phyloP scores from a whole-genome alignment of 2,329 filamentous ascomycete species.

The Paramyrothecium roridum region DNA sequence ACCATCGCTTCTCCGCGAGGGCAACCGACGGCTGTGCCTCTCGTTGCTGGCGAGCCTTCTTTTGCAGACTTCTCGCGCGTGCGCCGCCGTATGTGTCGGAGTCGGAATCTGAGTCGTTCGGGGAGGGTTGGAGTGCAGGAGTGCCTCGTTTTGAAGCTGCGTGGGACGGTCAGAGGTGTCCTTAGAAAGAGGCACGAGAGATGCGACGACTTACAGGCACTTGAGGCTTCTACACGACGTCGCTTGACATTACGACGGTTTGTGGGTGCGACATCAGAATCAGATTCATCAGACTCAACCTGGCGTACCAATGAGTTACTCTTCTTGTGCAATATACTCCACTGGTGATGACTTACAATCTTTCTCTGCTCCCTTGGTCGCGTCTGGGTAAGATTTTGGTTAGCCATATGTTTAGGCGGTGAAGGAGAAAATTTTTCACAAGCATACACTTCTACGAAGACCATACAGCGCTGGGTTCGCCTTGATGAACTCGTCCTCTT shows the following conservation, averaged over 20 bases:
- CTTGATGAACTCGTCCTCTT: constrained; percentile 80
- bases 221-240: constrained; percentile 63
- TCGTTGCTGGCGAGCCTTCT: constrained; percentile 74
- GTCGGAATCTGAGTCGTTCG: constrained; percentile 63
- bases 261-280: constrained; percentile 64
- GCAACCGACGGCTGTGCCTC: constrained; percentile 65
- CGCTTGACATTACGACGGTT: constrained; percentile 63
- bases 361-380: constrained; percentile 57
- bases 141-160: constrained; percentile 60
- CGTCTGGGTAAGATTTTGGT: constrained; percentile 35
- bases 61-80: constrained; percentile 64
- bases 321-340: not conserved
- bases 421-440: constrained; percentile 16
- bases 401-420: constrained; percentile 23
- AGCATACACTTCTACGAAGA: constrained; percentile 81
- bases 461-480: constrained; percentile 95
- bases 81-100: constrained; percentile 79
- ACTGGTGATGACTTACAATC: constrained; percentile 40
- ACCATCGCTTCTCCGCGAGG: constrained; percentile 84
- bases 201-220: constrained; percentile 50
- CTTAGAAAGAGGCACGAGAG: constrained; percentile 1
- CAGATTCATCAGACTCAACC: constrained; percentile 61
- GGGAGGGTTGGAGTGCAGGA: constrained; percentile 50
- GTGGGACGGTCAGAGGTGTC: constrained; percentile 11
- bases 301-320: constrained; percentile 14